Base-by-base conservation (phyloP, 2,329 filamentous ascomycete species). In the Verticillium dahliae region DNA sequence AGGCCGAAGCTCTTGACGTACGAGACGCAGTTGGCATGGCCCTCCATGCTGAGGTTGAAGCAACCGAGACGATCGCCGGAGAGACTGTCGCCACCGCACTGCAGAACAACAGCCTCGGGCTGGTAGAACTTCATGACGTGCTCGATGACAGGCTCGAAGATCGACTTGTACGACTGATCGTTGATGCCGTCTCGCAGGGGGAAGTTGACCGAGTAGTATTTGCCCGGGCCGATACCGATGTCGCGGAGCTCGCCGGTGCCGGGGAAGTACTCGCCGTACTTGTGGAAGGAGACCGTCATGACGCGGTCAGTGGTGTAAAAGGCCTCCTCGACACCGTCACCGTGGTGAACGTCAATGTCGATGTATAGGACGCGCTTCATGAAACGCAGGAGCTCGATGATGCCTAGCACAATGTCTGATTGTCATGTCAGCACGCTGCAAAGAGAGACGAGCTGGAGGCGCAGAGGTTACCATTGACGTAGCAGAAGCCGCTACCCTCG, bases 41-140 rank as follows among this genome's bases (percentile, higher is more conserved):
- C 94, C 69, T 89, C 88, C 85, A 99, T 97, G 76, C 96, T 98
- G 65, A 99, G 83, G 73, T 98, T 99, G 82, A 99, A 99, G 74
- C 93, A 96, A 59, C 95, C 95, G 0, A 99, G 84, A 39, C 95
- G 88, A 75, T 99, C 95, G 57, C 95, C 94, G 34, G 93, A 96
- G 15, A 99, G 83, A 69, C 90, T 96, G 78, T 99, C 95, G 57
- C 94, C 94, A 61, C 95, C 95, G 71, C 95, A 99, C 74, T 99
- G 95, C 3, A 99, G 83, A 5, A 98, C 95, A 60, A 99, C 94
- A 4, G 93, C 94, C 68, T 92, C 88, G 0, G 95, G 95, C 61
- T 90, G 88, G 79, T 93, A 99, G 70, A 89, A 92, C 61, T 90
- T 85, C 80, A 97, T 92, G 61, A 96, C 92, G 50, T 89, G 87